Evolutionary conservation across 2,329 filamentous ascomycete genomes (phyloP), one percentile per base, ranked within the genome.

Genomic region (Amesomyces nigricolor): DNA sequence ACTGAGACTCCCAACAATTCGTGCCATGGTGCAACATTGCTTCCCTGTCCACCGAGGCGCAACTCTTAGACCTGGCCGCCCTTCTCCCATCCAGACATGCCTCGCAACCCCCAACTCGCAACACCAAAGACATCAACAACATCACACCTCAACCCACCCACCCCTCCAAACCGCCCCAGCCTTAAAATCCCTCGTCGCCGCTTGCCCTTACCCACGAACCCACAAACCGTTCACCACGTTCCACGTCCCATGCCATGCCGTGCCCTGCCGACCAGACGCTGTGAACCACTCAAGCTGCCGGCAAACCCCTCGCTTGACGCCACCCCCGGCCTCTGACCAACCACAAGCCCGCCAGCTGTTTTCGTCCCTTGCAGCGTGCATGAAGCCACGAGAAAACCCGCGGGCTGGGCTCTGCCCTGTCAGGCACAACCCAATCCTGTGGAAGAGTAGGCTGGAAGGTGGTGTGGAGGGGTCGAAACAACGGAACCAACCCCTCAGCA

Each of bases 321-420:
- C 19, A 17, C 26, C 47, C 37, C 7, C 19, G n/a, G 19, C 6
- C n/a, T 4, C 47, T 39, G 32, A 11, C 47, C 44, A 55, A 48
- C 35, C 47, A 55, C 13, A n/a, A 26, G 13, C 48, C 45, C 14
- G 22, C 22, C 40, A 14, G 45, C 19, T 16, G 26, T 54, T 49
- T 26, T 46, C 38, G 61, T 60, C 58, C 59, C 61, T 64, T 63
- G 62, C 59, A 64, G 61, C 56, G 47, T 61, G 60, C 61, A 61
- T 59, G 47, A 35, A 47, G 48, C 48, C 44, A 19, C n/a, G 39
- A 49, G 37, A 32, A 8, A 17, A 17, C 40, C 32, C 32, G 32
- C 32, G 32, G 32, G n/a, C 39, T 8, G n/a, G 9, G 8, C 22
- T 29, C 32, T 35, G 32, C 32, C 32, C 13, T 45, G 6, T 45